Evolutionary conservation across 2,329 filamentous ascomycete species (phyloP).

Genomic region (Coniochaeta ligniaria): DNA sequence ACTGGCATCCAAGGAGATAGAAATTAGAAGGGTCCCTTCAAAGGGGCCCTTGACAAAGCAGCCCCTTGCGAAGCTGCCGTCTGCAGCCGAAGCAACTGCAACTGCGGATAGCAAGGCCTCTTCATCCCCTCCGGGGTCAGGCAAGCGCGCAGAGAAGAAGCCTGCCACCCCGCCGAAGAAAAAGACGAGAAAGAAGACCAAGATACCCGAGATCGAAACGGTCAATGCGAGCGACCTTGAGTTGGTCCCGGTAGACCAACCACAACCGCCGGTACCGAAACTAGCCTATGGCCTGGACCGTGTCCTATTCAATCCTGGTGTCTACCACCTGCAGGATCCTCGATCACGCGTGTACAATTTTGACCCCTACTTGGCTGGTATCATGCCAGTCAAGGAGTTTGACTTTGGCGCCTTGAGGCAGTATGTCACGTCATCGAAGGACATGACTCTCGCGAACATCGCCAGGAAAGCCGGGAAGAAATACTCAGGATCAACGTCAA

Average conservation of each 20-base stretch:
- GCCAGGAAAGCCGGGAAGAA: constrained; percentile 62
- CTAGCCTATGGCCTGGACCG: constrained; percentile 73
- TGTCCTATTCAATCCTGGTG: constrained; percentile 91
- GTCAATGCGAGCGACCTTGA: constrained; percentile 18
- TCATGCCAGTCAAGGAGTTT: constrained; percentile 91
- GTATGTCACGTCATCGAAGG: constrained; percentile 89
- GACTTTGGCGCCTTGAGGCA: constrained; percentile 80
- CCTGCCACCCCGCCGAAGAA: neutral
- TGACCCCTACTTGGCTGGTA: constrained; percentile 84
- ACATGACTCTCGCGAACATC: constrained; percentile 61
- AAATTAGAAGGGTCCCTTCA: neutral
- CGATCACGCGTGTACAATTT: constrained; percentile 91
- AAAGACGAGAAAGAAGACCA: constrained; percentile 5
- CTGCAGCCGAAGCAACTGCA: neutral
- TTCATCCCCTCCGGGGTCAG: neutral
- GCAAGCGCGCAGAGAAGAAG: neutral
- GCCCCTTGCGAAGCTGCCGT: neutral
- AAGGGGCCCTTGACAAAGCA: neutral
- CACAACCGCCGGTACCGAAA: constrained; percentile 41
- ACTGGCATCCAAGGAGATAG: neutral
- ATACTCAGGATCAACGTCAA: constrained; percentile 93
- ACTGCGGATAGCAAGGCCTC: neutral
- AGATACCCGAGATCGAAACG: constrained; percentile 11
- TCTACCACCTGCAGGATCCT: constrained; percentile 86
- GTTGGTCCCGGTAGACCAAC: constrained; percentile 23